Percentiles rank a stretch among this genome's conserved stretches.
Evolutionary conservation across 1,139 yeast genomes (phyloP).

Genomic region (Pichia sp.): DNA sequence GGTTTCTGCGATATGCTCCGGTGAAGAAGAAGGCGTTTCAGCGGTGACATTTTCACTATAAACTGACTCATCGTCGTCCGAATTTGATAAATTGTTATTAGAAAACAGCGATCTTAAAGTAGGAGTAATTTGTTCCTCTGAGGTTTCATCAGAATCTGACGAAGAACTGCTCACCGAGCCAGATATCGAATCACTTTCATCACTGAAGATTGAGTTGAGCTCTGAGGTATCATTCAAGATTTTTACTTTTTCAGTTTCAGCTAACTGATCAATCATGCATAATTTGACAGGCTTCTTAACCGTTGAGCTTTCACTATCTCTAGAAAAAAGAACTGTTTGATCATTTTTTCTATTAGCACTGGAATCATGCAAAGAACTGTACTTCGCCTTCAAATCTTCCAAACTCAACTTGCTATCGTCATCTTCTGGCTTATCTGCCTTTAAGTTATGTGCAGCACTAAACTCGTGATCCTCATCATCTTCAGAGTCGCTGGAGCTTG

Average conservation of each 20-base stretch:
- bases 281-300: constrained; percentile 1
- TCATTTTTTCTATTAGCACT: not conserved
- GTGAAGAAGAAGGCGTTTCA: constrained; percentile 29
- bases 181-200: constrained; percentile 25
- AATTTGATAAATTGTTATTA: constrained; percentile 23
- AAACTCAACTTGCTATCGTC: constrained; percentile 58
- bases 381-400: constrained; percentile 63
- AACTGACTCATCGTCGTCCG: constrained; percentile 32
- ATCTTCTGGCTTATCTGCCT: constrained; percentile 23
- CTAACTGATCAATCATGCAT: constrained; percentile 27
- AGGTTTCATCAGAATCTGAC: constrained; percentile 6
- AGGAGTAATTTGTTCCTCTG: constrained; percentile 21
- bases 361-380: constrained; percentile 42
- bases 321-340: constrained; percentile 6
- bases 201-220: constrained; percentile 24
- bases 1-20: constrained; percentile 21
- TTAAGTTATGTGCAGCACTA: not conserved
- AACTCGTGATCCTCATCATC: constrained; percentile 29
- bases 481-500: constrained; percentile 29
- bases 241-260: constrained; percentile 26
- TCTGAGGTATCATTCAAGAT: constrained; percentile 20
- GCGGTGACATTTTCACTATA: constrained; percentile 26
- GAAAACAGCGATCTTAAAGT: constrained; percentile 30
- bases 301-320: constrained; percentile 24
- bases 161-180: too few species aligned